Evolutionary conservation across 441 rosid genomes (phyloP).

Genomic region (Sinapis alba): DNA sequence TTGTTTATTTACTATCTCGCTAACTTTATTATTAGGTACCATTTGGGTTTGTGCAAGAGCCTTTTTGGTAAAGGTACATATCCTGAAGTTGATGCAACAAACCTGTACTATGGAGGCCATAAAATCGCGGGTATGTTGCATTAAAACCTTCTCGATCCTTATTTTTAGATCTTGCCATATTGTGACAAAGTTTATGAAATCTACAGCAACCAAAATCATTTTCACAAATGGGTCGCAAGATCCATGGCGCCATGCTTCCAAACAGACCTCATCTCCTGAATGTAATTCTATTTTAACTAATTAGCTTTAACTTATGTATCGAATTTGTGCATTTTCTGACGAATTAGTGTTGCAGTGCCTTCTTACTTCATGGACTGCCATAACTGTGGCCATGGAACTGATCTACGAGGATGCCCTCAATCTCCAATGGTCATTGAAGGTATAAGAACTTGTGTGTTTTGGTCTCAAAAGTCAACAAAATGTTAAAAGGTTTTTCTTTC

Average conservation of each 20-base stretch:
- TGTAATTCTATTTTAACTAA: conserved; percentile 49
- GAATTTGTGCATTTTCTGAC: background rate
- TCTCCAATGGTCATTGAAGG: conserved; percentile 72
- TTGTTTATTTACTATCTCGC: background rate
- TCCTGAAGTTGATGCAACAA: conserved; percentile 78
- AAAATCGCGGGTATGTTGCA: conserved; percentile 60
- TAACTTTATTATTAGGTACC: conserved; percentile 49
- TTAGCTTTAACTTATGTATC: background rate
- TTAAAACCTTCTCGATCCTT: background rate
- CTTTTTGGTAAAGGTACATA: conserved; percentile 69
- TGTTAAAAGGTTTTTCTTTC: background rate
- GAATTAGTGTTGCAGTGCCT: conserved; percentile 58
- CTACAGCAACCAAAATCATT: conserved; percentile 77
- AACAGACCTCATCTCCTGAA: conserved; percentile 65
- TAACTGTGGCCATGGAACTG: conserved; percentile 89
- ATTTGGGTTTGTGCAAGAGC: conserved; percentile 80
- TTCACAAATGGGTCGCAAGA: conserved; percentile 90
- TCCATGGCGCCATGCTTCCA: conserved; percentile 95
- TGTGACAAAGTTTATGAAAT: background rate
- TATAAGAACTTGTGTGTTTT: conserved; percentile 18
- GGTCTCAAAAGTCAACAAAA: background rate
- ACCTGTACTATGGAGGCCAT: conserved; percentile 81
- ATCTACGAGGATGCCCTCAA: conserved; percentile 90
- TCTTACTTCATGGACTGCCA: conserved; percentile 70
- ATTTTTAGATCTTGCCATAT: background rate